Conservation (phyloP, 139 green algal species). For the Tetraselmis chui region DNA sequence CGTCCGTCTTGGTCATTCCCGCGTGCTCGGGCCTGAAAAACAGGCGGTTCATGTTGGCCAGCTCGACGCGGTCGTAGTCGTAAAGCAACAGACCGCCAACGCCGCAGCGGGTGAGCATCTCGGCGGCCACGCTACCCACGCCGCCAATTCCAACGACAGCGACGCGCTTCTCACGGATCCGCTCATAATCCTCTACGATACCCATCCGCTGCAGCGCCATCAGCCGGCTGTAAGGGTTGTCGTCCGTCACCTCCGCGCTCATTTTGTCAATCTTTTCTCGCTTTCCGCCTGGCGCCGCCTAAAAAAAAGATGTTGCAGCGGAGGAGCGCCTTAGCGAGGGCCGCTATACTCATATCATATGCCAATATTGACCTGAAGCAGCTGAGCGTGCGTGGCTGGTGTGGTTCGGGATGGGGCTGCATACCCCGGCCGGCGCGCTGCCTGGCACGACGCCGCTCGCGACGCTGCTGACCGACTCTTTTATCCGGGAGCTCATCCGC, state of each 20-base stretch:
- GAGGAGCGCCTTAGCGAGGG: no score
- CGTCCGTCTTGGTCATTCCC: conserved; percentile 96
- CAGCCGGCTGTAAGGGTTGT: conserved; percentile 82
- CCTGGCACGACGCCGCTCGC: conserved; percentile 5
- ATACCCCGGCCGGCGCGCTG: not conserved
- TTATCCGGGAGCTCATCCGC: conserved; percentile 18
- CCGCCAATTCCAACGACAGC: conserved; percentile 86
- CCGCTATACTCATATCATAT: not conserved
- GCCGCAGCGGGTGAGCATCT: conserved; percentile 96
- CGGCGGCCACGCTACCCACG: conserved; percentile 88
- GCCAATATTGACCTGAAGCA: not conserved
- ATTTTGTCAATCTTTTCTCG: conserved; percentile 54
- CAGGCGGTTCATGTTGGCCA: conserved; percentile 98
- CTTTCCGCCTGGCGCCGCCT: not conserved
- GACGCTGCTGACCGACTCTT: conserved; percentile 24
- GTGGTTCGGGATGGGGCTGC: not conserved
- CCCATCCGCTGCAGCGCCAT: conserved; percentile 96
- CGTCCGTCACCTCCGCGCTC: conserved; percentile 77
- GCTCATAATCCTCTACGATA: conserved; percentile 89
- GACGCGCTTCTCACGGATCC: conserved; percentile 67
- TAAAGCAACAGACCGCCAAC: conserved; percentile 90
- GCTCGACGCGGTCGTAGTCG: conserved; percentile 92
- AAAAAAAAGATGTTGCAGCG: not conserved
- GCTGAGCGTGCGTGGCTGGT: not conserved
- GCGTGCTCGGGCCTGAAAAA: conserved; percentile 95